Base-by-base conservation (phyloP, 1,139 yeast species). In the Suhomyces bokatorum region DNA sequence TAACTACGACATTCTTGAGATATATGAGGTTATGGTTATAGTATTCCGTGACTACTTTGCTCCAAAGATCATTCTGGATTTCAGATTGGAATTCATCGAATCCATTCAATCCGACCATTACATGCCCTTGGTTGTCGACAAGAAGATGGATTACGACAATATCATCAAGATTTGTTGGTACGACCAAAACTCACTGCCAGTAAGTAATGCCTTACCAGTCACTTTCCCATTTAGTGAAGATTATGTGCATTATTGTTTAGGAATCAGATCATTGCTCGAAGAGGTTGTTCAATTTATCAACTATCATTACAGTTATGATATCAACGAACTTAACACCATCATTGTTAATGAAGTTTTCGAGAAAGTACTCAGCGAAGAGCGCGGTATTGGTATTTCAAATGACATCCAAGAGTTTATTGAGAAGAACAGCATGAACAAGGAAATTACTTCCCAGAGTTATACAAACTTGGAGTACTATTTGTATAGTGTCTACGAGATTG, bases 401-500 rank as follows among this genome's bases (percentile, higher is more conserved):
- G 87, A 85, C 49, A 77, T 89, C 48, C 73, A 77, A 45, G 78
- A 77, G 14, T 85, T 87, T 56, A 75, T 90, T 32, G 75, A 62
- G 28, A 70, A 63, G 47, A 73, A 81, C 54, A 77, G 87, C 2
- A 81, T 85, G 26, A 86, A 90, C 48, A 87, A 95, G 61, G 99
- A 93, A 64, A 90, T 90, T 52, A 80, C 90, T 35, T 87, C 97
- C 0, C 98, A 93, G 66, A 88, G 89, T 54, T 75, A 87, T 53
- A 85, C 95, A 47, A 90, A 93, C 61, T 71, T 91, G 57, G 97
- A 93, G 58, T 89, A 88, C 64, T 91, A 91, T 62, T 76, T 86
- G 47, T 70, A 72, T 63, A 79, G 85, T 49, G 74, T 81, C 45
- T 70, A 76, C 49, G 85, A 82, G 58, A 69, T 83, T 44, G 83